These are phyloP conservation scores for Metschnikowia sp. DNA, from an alignment of 805 yeast species.

Conservation along the genomic window DNA sequence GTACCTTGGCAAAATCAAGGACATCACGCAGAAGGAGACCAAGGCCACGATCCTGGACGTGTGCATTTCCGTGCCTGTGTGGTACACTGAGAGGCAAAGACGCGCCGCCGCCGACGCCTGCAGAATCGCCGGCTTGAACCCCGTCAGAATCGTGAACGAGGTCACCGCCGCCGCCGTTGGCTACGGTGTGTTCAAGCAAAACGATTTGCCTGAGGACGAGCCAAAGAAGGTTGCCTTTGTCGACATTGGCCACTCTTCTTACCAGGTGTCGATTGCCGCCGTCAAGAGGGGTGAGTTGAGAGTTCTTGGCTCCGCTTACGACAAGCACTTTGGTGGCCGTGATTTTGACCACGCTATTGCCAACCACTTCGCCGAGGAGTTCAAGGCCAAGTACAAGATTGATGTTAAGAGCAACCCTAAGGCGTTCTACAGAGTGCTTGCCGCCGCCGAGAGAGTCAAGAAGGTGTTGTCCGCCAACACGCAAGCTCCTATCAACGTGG, in stretches of 20 bases:
- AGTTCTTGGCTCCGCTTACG: conserved; percentile 86
- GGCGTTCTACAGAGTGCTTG: conserved; percentile 89
- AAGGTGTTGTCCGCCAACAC: conserved; percentile 95
- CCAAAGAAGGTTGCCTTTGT: conserved; percentile 88
- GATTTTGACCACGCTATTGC: conserved; percentile 92
- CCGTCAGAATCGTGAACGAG: conserved; percentile 96
- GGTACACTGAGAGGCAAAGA: conserved; percentile 97
- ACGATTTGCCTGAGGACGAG: conserved; percentile 92
- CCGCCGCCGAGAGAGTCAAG: conserved; percentile 91
- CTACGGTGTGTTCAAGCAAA: conserved; percentile 94
- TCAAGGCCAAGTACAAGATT: conserved; percentile 87
- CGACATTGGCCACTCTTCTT: conserved; percentile 96
- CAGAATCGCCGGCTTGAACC: conserved; percentile 93
- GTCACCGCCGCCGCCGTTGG: conserved; percentile 98
- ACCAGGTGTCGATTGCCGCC: conserved; percentile 83
- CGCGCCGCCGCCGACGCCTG: conserved; percentile 96
- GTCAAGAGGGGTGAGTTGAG: conserved; percentile 96
- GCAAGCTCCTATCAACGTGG: conserved; percentile 90
- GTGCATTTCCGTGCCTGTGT: conserved; percentile 91
- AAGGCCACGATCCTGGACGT: conserved; percentile 81
- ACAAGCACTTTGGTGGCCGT: conserved; percentile 98
- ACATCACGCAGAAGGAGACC: conserved; percentile 75
- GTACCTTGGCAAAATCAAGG: conserved; percentile 90
- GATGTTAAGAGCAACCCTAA: conserved; percentile 88
- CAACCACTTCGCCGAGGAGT: conserved; percentile 90